Evolutionary conservation across 2,329 filamentous ascomycete species (phyloP).

Genomic region (Byssochlamys sp.): DNA sequence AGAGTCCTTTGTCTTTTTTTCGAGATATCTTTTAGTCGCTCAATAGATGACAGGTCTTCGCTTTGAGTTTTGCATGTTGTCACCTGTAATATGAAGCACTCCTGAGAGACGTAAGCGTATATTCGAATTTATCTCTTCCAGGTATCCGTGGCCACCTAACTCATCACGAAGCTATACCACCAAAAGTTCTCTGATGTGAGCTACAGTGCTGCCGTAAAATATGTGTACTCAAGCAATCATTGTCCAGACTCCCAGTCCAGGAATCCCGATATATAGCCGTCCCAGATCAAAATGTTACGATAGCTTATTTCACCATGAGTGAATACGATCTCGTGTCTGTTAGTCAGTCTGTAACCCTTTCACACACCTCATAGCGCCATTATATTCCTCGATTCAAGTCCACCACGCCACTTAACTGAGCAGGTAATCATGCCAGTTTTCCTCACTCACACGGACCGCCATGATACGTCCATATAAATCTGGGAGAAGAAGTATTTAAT

Average conservation of each 20-base stretch:
- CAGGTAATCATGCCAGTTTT: too few species aligned
- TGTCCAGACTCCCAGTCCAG: constrained; percentile 33
- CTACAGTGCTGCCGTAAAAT: constrained; percentile 23
- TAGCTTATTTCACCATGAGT: constrained; percentile 22
- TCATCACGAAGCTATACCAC: neutral
- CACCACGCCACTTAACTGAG: too few species aligned
- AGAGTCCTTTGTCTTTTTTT: neutral
- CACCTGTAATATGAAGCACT: neutral
- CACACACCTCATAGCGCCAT: too few species aligned
- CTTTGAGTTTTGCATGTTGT: neutral
- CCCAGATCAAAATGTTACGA: constrained; percentile 22
- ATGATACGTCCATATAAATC: neutral
- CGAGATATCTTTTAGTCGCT: neutral
- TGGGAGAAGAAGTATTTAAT: neutral
- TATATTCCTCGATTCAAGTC: too few species aligned
- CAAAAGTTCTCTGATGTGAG: neutral
- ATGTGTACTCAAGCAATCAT: constrained; percentile 34
- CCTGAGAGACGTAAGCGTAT: neutral
- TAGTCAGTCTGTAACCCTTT: too few species aligned
- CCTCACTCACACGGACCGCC: too few species aligned
- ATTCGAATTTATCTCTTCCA: neutral
- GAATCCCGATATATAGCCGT: constrained; percentile 17
- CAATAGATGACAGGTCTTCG: neutral
- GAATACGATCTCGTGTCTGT: constrained; percentile 6
- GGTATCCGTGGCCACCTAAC: neutral